A percentile compares a stretch with the other conserved stretches of the same genome.
Evolutionary conservation across 2,329 filamentous ascomycete species (phyloP).

Genomic region (Xylaria sp.): DNA sequence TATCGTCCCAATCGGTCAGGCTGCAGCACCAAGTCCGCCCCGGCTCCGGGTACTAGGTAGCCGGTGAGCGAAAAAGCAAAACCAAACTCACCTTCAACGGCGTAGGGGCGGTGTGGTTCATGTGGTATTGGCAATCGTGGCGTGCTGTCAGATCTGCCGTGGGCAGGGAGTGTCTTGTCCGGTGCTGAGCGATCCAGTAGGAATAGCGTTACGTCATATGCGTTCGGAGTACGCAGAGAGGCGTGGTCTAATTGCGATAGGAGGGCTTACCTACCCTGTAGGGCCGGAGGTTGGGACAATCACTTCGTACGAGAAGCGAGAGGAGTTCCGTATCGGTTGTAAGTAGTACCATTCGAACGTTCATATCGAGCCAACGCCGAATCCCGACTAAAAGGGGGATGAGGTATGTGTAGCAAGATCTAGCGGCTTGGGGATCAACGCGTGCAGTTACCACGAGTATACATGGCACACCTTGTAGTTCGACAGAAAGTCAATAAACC

Average conservation of each 20-base stretch:
- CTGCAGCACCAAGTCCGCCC: not conserved
- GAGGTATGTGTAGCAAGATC: not conserved
- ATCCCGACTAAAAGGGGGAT: not conserved
- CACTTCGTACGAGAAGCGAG: not conserved
- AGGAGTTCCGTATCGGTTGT: not conserved
- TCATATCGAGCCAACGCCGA: no score
- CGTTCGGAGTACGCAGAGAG: not conserved
- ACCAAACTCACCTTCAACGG: slow-evolving; percentile 5
- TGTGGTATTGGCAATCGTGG: not conserved
- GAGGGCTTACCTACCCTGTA: not conserved
- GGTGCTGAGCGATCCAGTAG: not conserved
- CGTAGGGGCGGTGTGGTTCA: slow-evolving; percentile 6
- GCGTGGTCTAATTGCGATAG: not conserved
- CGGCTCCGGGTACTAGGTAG: not conserved
- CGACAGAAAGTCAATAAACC: no score
- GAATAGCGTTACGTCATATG: not conserved
- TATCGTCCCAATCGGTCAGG: slow-evolving; percentile 3
- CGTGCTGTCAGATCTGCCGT: slow-evolving; percentile 6
- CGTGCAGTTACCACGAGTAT: no score
- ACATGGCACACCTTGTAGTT: no score
- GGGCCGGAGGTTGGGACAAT: not conserved
- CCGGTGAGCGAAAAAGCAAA: slow-evolving; percentile 17
- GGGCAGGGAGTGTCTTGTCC: not conserved
- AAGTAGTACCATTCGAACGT: not conserved
- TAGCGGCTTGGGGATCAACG: no score